These are phyloP conservation scores for Chiua virens DNA, from an alignment of 768 basidiomycete species.

Conservation along the genomic window DNA sequence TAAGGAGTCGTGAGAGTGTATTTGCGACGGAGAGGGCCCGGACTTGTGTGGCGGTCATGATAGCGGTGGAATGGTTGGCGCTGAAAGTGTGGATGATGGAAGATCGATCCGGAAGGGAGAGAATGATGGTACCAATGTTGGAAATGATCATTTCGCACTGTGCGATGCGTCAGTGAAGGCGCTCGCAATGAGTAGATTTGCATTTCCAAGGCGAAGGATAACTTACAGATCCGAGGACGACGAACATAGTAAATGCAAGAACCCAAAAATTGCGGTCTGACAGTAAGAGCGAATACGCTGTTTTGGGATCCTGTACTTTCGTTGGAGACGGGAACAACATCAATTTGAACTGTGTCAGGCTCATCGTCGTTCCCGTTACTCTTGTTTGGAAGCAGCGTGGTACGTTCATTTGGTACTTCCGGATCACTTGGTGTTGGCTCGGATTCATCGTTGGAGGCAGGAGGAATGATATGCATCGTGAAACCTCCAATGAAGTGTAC, in stretches of 20 bases:
- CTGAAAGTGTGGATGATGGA: constrained; percentile 5
- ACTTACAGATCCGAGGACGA: constrained; percentile 71
- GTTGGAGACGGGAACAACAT: constrained; percentile 24
- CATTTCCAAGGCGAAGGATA: too few relatives aligned
- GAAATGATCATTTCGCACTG: constrained; percentile 83
- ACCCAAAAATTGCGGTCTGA: constrained; percentile 64
- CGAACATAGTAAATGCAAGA: constrained; percentile 48
- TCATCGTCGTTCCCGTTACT: constrained; percentile 11
- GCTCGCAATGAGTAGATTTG: neutral
- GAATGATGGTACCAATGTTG: constrained; percentile 75
- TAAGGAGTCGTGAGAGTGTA: constrained; percentile 64
- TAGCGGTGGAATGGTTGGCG: constrained; percentile 27
- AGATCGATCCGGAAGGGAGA: constrained; percentile 51
- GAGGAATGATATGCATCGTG: constrained; percentile 33
- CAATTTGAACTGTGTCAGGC: constrained; percentile 14
- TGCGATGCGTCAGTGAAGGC: neutral
- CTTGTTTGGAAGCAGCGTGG: constrained; percentile 30
- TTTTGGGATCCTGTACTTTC: constrained; percentile 18
- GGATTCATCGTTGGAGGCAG: constrained; percentile 8
- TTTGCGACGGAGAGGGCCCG: constrained; percentile 69
- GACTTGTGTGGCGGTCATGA: constrained; percentile 62
- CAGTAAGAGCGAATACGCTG: constrained; percentile 44
- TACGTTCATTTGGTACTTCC: constrained; percentile 28
- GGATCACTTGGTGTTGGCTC: constrained; percentile 5
- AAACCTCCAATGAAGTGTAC: constrained; percentile 57